Percentiles rank a stretch among this genome's conserved stretches.
Conservation (phyloP, 768 basidiomycete species). For the Leucosporidium scottii region DNA sequence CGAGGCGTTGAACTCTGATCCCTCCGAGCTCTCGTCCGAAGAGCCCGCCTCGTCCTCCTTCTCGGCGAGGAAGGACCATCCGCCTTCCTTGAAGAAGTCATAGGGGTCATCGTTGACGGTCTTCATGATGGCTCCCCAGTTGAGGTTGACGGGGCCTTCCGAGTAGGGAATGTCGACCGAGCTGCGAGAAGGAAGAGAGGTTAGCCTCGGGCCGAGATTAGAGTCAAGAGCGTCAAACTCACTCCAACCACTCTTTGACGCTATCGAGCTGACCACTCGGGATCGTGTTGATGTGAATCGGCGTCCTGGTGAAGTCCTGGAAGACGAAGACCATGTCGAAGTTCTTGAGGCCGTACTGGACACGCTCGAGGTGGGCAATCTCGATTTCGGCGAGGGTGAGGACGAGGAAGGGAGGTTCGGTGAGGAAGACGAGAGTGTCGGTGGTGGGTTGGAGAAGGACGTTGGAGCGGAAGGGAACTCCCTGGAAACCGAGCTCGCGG, state of each 20-base stretch:
- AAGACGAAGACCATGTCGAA: constrained; percentile 97
- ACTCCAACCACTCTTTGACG: constrained; percentile 99
- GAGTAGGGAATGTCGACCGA: constrained; percentile 94
- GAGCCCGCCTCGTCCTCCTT: constrained; percentile 15
- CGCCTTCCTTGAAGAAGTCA: constrained; percentile 93
- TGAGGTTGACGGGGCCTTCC: constrained; percentile 93
- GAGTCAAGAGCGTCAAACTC: constrained; percentile 41
- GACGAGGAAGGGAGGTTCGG: constrained; percentile 91
- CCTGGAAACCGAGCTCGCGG: constrained; percentile 91
- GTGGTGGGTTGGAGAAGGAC: constrained; percentile 92
- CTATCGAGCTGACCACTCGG: constrained; percentile 84
- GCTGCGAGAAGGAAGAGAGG: constrained; percentile 45
- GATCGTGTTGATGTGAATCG: constrained; percentile 94
- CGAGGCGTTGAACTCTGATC: constrained; percentile 47
- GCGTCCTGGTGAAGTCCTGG: constrained; percentile 86
- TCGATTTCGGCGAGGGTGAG: constrained; percentile 92
- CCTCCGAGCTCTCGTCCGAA: constrained; percentile 47
- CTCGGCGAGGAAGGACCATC: constrained; percentile 81
- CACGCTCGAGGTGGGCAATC: constrained; percentile 91
- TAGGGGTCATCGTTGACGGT: constrained; percentile 92
- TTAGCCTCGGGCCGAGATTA: neutral
- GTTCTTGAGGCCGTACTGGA: constrained; percentile 90
- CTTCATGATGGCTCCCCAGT: constrained; percentile 98
- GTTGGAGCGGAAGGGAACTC: constrained; percentile 91
- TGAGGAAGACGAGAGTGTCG: constrained; percentile 89